phyloP scores from a whole-genome alignment of 106 monocot genomes.

The Dendrobium nobile region DNA sequence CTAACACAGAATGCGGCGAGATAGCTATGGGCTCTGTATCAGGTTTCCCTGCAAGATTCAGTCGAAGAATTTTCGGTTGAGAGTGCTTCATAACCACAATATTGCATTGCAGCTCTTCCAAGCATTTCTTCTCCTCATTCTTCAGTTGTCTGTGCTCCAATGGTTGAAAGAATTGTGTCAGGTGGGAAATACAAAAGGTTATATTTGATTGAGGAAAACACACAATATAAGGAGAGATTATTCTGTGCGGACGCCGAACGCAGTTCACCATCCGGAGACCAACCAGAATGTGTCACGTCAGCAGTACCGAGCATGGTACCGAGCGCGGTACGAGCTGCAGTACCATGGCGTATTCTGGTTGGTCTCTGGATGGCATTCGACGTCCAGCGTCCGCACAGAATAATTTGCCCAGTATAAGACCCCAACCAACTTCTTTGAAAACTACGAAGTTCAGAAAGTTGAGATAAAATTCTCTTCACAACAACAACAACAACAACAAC shows the following conservation, averaged over 20 bases:
- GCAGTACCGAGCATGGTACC: no score
- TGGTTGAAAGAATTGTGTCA: background rate
- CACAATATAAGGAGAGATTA: background rate
- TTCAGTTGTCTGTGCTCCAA: conserved; percentile 42
- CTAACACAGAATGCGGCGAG: conserved; percentile 4
- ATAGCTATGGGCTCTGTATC: conserved; percentile 1
- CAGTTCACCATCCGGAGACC: no score
- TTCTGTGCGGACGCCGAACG: no score
- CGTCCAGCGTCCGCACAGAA: no score
- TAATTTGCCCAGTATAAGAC: background rate
- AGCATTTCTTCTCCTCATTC: conserved; percentile 43
- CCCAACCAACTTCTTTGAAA: background rate
- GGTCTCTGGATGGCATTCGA: no score
- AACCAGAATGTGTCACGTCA: no score
- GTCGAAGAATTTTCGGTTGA: conserved; percentile 46
- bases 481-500: background rate
- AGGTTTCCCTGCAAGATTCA: conserved; percentile 31
- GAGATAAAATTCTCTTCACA: background rate
- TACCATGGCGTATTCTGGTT: no score
- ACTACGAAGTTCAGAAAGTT: background rate
- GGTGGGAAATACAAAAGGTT: conserved; percentile 30
- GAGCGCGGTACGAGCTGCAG: no score
- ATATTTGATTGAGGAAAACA: conserved; percentile 2
- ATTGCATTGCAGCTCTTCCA: conserved; percentile 58
- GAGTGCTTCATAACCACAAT: conserved; percentile 55